These are phyloP conservation scores for Annona cherimola DNA, from an alignment of 164 flowering plant species.

Conservation along the genomic window DNA sequence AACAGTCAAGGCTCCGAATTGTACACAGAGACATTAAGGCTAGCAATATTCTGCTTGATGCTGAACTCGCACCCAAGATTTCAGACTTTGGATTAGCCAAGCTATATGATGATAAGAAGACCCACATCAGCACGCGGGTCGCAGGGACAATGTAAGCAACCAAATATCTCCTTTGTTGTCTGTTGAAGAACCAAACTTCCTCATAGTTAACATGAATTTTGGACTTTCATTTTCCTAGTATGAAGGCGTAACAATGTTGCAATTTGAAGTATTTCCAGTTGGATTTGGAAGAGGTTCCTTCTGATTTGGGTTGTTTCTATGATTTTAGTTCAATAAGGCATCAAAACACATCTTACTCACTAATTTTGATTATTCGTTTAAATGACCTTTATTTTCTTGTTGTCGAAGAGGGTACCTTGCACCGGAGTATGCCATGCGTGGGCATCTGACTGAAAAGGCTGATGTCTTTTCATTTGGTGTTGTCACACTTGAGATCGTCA, in stretches of 20 bases:
- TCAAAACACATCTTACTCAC: too few species aligned
- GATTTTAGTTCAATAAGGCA: too few species aligned
- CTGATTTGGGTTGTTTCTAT: too few species aligned
- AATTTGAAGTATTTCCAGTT: too few species aligned
- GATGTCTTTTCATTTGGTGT: conserved; percentile 33
- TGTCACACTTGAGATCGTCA: conserved; percentile 23
- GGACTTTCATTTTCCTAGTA: too few species aligned
- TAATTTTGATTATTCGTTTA: background rate
- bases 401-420: conserved; percentile 27
- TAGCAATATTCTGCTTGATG: conserved; percentile 16
- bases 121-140: conserved; percentile 41
- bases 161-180: too few species aligned
- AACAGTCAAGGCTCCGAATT: conserved; percentile 11
- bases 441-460: conserved; percentile 29
- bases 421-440: conserved; percentile 36
- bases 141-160: conserved; percentile 37
- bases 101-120: conserved; percentile 31
- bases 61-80: conserved; percentile 31
- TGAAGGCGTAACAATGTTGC: too few species aligned
- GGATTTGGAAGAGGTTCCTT: too few species aligned
- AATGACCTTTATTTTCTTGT: conserved; percentile 15
- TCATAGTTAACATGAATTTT: too few species aligned
- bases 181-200: too few species aligned
- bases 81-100: conserved; percentile 45
- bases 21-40: conserved; percentile 17